Percentiles rank a stretch among this genome's conserved stretches.
Evolutionary conservation across 2,329 filamentous ascomycete genomes (phyloP).

Genomic region (Colletotrichum chrysophilum): DNA sequence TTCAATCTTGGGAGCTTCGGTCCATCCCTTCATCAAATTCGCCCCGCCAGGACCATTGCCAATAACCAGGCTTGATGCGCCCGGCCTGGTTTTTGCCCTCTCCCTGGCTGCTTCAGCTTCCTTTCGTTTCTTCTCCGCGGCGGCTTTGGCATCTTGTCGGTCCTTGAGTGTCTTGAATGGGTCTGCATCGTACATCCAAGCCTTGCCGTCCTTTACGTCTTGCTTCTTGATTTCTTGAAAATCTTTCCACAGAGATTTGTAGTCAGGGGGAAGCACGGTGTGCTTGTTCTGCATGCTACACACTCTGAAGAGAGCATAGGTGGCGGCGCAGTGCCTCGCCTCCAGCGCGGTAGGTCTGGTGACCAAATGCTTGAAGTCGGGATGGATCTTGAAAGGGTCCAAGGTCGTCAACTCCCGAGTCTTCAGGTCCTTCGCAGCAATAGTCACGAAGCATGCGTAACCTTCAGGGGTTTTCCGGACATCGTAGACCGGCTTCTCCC

Average conservation of each 20-base stretch:
- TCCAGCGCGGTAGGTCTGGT: slow-evolving; percentile 82
- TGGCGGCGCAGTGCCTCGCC: slow-evolving; percentile 90
- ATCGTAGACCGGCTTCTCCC: slow-evolving; percentile 92
- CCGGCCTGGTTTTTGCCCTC: slow-evolving; percentile 69
- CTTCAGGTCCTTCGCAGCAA: slow-evolving; percentile 79
- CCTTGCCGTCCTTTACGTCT: slow-evolving; percentile 77
- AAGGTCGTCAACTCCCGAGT: slow-evolving; percentile 78
- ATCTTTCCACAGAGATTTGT: slow-evolving; percentile 90
- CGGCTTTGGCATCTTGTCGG: slow-evolving; percentile 76
- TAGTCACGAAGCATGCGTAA: slow-evolving; percentile 80
- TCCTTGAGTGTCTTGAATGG: slow-evolving; percentile 85
- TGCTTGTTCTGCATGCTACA: slow-evolving; percentile 96
- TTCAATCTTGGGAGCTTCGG: slow-evolving; percentile 85
- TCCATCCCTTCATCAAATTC: slow-evolving; percentile 76
- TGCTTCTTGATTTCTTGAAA: slow-evolving; percentile 83
- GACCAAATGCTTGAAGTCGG: slow-evolving; percentile 77
- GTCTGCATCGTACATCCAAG: slow-evolving; percentile 94
- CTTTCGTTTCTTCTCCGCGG: slow-evolving; percentile 79
- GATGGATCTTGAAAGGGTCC: slow-evolving; percentile 82
- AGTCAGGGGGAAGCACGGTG: slow-evolving; percentile 90
- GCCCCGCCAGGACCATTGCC: slow-evolving; percentile 48
- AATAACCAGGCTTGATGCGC: slow-evolving; percentile 61
- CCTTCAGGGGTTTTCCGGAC: slow-evolving; percentile 77
- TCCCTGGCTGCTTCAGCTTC: slow-evolving; percentile 72
- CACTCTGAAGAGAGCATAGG: slow-evolving; percentile 88